Base-by-base conservation (phyloP, 257 asterid genomes). In the Solanum etuberosum region DNA sequence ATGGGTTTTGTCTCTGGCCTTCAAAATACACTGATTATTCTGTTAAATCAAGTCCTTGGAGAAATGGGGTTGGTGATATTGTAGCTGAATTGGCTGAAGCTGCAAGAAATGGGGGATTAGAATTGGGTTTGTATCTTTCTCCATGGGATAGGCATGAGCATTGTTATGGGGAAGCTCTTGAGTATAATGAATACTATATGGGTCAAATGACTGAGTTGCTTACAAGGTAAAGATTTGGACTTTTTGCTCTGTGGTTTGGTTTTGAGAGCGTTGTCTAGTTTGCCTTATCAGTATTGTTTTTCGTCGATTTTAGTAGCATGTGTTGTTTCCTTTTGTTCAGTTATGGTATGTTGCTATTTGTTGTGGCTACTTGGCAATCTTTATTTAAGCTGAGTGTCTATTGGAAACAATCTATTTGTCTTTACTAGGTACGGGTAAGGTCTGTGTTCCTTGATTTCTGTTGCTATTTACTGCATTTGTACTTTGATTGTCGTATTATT, bases 81-180 rank as follows among this genome's bases (percentile, higher is more conserved):
- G 93, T 97, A 25, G 90, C 83, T 37, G 98, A 96, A 23, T 86
- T 96, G 86, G 93, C 97, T 83, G 91, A 91, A 16, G 98, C 99
- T 86, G 98, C 98, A 0, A 90, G 86, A 85, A 40, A 37, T 82
- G 93, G 85, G 59, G 98, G 98, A 5, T n/a, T 97, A 40, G 90
- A 93, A 57, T 92, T 97, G 89, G 99, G 99, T 34, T 68, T 97
- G 89, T 97, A 97, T 90, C 98, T 97, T 70, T 97, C 99, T 65
- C 99, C 99, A 51, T 97, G 99, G 99, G 99, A 97, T 91, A 90
- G 98, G 83, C 99, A 97, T 85, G 99, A 96, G 32, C 13, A 97
- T 76, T 86, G 90, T 86, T 97, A 93, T 90, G 99, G 99, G 38
- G 68, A 92, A 38, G 96, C 98, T 73, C 72, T 95, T 27, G 97